phyloP scores from a whole-genome alignment of 2,329 filamentous ascomycete species.

The Thielaviopsis musarum region DNA sequence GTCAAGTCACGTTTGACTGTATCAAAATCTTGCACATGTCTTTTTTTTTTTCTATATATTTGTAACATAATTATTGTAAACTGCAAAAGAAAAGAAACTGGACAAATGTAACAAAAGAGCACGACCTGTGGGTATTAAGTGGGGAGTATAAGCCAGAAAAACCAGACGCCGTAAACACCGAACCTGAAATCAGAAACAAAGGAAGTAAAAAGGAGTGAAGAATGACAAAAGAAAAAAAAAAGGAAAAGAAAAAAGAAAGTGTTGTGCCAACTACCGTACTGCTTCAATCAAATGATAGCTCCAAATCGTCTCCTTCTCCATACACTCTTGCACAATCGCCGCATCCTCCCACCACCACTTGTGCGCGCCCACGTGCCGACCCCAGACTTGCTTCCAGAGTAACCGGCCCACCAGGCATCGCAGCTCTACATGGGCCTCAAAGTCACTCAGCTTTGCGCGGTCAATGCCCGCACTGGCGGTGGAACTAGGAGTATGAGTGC shows the following conservation, averaged over 20 bases:
- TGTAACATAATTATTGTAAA: neutral
- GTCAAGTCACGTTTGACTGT: neutral
- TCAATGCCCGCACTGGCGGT: neutral
- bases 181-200: neutral
- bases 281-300: conserved; percentile 41
- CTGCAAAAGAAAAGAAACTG: neutral
- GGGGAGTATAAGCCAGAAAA: neutral
- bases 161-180: neutral
- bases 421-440: conserved; percentile 28
- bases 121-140: too few relatives aligned
- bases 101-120: neutral
- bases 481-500: neutral
- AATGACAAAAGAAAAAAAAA: conserved; percentile 4
- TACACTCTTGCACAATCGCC: conserved; percentile 37
- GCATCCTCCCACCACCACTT: conserved; percentile 48
- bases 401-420: conserved; percentile 35
- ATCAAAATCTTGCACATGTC: neutral
- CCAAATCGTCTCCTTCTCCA: conserved; percentile 37
- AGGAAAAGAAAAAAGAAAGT: neutral
- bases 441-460: conserved; percentile 13
- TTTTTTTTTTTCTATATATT: neutral
- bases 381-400: conserved; percentile 47
- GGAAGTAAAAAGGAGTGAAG: neutral
- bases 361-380: conserved; percentile 29
- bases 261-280: conserved; percentile 20